Evolutionary conservation across 1,284 basidiomycete species (phyloP).

Genomic region (Tremellales sp.): DNA sequence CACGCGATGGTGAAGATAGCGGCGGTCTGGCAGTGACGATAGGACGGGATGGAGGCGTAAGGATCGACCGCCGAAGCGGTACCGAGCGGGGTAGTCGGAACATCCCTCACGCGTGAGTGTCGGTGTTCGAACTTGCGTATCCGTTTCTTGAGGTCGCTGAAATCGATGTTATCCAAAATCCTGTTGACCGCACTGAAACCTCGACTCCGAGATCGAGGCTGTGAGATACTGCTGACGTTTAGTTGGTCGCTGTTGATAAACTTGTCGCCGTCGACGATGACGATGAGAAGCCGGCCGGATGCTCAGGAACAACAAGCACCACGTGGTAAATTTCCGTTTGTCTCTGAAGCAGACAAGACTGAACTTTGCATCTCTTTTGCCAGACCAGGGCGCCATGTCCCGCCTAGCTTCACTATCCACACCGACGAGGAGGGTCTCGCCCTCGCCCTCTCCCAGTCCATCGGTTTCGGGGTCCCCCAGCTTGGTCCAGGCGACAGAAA

Average conservation of each 20-base stretch:
- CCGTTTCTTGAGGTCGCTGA: too few species aligned
- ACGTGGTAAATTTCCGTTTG: not conserved
- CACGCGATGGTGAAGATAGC: slow-evolving; percentile 11
- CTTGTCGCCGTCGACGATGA: too few species aligned
- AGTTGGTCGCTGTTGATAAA: too few species aligned
- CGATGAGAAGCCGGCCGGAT: not conserved
- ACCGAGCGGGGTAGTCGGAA: slow-evolving; percentile 13
- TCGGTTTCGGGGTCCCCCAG: slow-evolving; percentile 14
- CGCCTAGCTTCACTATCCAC: slow-evolving; percentile 18
- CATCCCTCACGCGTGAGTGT: too few species aligned
- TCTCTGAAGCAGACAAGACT: too few species aligned
- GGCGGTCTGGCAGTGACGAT: slow-evolving; percentile 5
- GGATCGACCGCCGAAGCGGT: slow-evolving; percentile 5
- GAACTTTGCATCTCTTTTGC: not conserved
- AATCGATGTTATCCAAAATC: too few species aligned
- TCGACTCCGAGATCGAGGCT: too few species aligned
- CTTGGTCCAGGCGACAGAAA: slow-evolving; percentile 16
- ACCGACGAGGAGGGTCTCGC: slow-evolving; percentile 16
- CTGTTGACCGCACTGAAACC: too few species aligned
- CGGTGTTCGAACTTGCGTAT: too few species aligned
- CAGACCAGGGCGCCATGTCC: slow-evolving; percentile 3
- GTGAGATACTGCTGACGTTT: too few species aligned
- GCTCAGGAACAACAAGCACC: not conserved
- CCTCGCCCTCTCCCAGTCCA: slow-evolving; percentile 47
- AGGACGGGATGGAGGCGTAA: slow-evolving; percentile 7